phyloP scores from a whole-genome alignment of 208 protist species.

The Blechomonas ayalai region DNA sequence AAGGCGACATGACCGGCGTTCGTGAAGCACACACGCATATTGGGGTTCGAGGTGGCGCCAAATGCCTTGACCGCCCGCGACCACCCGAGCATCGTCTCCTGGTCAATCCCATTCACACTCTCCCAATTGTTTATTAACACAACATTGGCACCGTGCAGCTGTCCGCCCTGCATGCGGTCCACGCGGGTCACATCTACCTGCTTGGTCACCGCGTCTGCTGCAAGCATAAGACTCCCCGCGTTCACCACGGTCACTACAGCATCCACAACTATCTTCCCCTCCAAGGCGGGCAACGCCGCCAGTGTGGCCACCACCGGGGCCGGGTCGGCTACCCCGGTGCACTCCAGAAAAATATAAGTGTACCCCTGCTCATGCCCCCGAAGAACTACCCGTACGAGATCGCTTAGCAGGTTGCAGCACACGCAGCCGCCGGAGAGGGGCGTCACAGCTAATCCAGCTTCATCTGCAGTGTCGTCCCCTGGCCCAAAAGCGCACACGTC shows the following conservation, averaged over 20 bases:
- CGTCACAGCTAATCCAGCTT: not conserved
- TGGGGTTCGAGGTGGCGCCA: conserved; percentile 11
- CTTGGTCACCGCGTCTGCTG: not conserved
- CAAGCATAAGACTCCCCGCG: conserved; percentile 1
- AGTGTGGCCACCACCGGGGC: conserved; percentile 24
- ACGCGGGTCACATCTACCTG: conserved; percentile 1
- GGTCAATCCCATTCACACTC: not conserved
- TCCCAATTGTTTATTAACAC: conserved; percentile 42
- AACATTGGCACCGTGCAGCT: conserved; percentile 20
- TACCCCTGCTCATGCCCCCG: conserved; percentile 9
- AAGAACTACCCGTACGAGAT: conserved; percentile 16
- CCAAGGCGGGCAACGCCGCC: conserved; percentile 14
- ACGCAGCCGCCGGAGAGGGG: conserved; percentile 35
- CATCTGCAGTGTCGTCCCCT: not conserved
- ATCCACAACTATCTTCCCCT: conserved; percentile 17
- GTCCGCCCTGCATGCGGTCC: conserved; percentile 5
- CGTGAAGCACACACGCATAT: conserved; percentile 21
- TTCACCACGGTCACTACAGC: conserved; percentile 29
- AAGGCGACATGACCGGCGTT: conserved; percentile 16
- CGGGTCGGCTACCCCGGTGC: conserved; percentile 37
- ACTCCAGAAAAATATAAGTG: conserved; percentile 29
- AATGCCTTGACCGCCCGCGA: conserved; percentile 4
- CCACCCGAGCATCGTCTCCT: conserved; percentile 8
- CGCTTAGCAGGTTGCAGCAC: conserved; percentile 35
- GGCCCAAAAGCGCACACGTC: conserved; percentile 10